These are phyloP conservation scores for Cercophora samala DNA, from an alignment of 495 filamentous ascomycete genomes.

Conservation along the genomic window DNA sequence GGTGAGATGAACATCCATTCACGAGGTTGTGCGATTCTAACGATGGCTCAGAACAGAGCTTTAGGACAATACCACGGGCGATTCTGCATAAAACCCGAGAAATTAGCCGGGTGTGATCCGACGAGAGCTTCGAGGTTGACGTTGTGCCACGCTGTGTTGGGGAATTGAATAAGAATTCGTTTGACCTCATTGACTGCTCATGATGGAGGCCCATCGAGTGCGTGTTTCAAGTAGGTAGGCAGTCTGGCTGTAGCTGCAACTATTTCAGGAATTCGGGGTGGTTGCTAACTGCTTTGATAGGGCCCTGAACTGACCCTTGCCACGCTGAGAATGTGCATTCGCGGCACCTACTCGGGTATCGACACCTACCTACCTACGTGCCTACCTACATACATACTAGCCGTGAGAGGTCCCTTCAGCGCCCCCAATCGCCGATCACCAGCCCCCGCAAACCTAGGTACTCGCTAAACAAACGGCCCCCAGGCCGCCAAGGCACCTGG, in stretches of 20 bases:
- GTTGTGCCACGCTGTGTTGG: too few relatives aligned
- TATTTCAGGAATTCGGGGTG: background rate
- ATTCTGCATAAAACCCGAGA: too few relatives aligned
- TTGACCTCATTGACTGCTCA: background rate
- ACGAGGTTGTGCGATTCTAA: too few relatives aligned
- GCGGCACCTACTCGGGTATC: background rate
- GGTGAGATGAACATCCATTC: too few relatives aligned
- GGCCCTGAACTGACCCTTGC: background rate
- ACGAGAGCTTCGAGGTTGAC: too few relatives aligned
- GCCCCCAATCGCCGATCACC: background rate
- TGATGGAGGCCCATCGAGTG: background rate
- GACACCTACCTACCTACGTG: too few relatives aligned
- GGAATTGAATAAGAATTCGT: too few relatives aligned
- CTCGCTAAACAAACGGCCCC: background rate
- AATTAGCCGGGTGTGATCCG: too few relatives aligned
- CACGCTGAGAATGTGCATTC: background rate
- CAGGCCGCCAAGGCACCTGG: background rate
- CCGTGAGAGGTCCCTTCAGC: background rate
- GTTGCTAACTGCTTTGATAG: background rate
- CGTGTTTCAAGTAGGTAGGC: background rate
- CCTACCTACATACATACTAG: too few relatives aligned
- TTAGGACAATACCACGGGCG: too few relatives aligned
- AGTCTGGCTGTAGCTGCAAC: background rate
- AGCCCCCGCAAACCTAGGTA: background rate
- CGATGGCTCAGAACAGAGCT: too few relatives aligned